Evolutionary conservation across 331 rosid species (phyloP), one percentile per base, ranked within the genome.

Genomic region (Stylosanthes scabra): DNA sequence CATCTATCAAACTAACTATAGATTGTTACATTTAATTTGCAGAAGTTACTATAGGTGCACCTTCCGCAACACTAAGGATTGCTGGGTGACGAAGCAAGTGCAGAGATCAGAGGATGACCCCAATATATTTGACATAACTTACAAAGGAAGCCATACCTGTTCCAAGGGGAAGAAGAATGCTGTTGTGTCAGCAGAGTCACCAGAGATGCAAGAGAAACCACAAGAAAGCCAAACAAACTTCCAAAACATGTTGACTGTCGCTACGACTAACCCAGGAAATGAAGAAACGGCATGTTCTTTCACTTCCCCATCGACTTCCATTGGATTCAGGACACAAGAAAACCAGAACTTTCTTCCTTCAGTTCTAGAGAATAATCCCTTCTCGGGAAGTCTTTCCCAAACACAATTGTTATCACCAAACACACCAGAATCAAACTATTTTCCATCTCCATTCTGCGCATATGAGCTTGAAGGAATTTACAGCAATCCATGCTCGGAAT

Each of bases 31-130:
- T 78, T 70, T 85, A 84, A 34, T 78, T 70, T 85, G 85, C 95
- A 92, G 98, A 83, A 92, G 95, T 83, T 92, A 92, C 60, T 92
- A 92, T 55, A 81, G 98, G 75, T 92, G 98, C 82, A 90, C 91
- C 28, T 90, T 83, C 57, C 89, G 95, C 56, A 87, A 77, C 56
- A 82, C 84, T 10, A 83, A 82, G 68, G 83, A 46, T 55, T 92
- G 98, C 74, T 84, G 72, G 80, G 96, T 95, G 8, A 83, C 87
- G 50, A 92, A 92, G 86, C 95, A 92, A 68, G 94, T 92, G 74
- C 98, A 92, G 74, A 90, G 90, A 88, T 80, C 95, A 73, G 98
- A 90, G 71, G 95, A 88, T 55, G 88, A 90, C 45, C 88, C 87
- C 39, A 74, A 40, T 7, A 47, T 85, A 13, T 88, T 92, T 28